Evolutionary conservation across 768 basidiomycete species (phyloP), one percentile per base, ranked within the genome.

Genomic region (Lactifluus subvellereus): DNA sequence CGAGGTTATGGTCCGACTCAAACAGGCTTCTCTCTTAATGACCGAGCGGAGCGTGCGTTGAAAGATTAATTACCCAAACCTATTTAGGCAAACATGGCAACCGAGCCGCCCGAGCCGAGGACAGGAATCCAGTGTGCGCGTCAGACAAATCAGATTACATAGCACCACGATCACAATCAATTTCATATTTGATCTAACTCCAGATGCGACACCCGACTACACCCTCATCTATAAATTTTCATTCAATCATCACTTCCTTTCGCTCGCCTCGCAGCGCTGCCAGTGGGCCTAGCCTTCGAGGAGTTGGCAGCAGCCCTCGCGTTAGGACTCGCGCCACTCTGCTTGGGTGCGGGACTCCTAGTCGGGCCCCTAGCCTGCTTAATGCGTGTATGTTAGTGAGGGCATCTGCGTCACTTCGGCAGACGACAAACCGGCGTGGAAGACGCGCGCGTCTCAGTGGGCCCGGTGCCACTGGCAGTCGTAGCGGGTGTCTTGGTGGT

Each of bases 361-460:
- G n/a, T 7, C 3, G 35, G 1, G 35, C 6, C 14, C 65, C 30
- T 54, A 16, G 38, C 11, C 62, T 66, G 48, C 11, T 18, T 6
- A 30, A 57, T 48, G 18, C 5, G 6, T 30, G 20, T 35, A 18
- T 30, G 45, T 58, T 45, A 58, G 52, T 20, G 37, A 50, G 14
- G 13, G 14, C 13, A 2, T 22, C 37, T 7, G 11, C 14, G 3
- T 42, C 5, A 11, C 10, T 10, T 9, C 18, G 45, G 20, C 7
- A 27, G 20, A 45, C 6, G 13, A 55, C 61, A 11, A 59, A 64
- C 61, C 35, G 61, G 33, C 6, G 57, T 0, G 35, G 60, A 18
- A 35, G 64, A 0, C 32, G 50, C 5, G 50, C 48, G 53, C 6
- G 58, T 11, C n/a, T 30, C 13, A 3, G 47, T 40, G 5, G 40